Evolutionary conservation across 2,329 filamentous ascomycete species (phyloP).

Genomic region (Sphaerulina vaccinii): DNA sequence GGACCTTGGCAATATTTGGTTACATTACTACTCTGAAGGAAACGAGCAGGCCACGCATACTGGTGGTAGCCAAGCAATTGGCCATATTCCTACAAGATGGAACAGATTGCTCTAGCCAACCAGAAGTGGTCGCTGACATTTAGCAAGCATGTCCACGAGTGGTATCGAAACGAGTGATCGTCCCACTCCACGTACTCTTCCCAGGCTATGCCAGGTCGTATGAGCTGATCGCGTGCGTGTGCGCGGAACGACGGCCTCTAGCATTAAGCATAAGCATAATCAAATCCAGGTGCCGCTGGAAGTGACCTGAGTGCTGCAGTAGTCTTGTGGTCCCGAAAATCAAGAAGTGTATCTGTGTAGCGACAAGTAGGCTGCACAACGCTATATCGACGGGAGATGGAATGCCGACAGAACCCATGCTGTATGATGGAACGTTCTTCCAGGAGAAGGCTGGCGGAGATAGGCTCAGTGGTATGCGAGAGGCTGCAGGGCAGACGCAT

Average conservation of each 20-base stretch:
- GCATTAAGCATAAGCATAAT: neutral
- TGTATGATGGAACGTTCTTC: slow-evolving; percentile 6
- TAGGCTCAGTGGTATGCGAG: neutral
- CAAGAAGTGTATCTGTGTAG: neutral
- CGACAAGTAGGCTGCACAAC: neutral
- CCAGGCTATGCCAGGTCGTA: too few relatives aligned
- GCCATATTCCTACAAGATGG: too few relatives aligned
- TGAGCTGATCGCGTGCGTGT: too few relatives aligned
- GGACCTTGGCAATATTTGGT: too few relatives aligned
- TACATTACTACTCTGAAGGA: too few relatives aligned
- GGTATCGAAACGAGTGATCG: too few relatives aligned
- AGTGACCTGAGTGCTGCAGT: neutral
- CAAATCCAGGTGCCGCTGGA: neutral
- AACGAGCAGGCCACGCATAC: too few relatives aligned
- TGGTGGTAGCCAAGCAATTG: too few relatives aligned
- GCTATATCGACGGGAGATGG: neutral
- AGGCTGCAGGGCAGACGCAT: neutral
- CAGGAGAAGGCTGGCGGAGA: slow-evolving; percentile 4
- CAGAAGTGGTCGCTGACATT: too few relatives aligned
- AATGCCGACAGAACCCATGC: neutral
- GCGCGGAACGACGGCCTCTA: neutral
- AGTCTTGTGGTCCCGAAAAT: neutral
- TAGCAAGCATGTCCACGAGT: too few relatives aligned
- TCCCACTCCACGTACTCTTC: too few relatives aligned
- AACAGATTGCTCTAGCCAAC: too few relatives aligned